Percentiles rank a stretch among this genome's conserved stretches.
Evolutionary conservation across 345 rosid species (phyloP).

Genomic region (Mangifera indica): DNA sequence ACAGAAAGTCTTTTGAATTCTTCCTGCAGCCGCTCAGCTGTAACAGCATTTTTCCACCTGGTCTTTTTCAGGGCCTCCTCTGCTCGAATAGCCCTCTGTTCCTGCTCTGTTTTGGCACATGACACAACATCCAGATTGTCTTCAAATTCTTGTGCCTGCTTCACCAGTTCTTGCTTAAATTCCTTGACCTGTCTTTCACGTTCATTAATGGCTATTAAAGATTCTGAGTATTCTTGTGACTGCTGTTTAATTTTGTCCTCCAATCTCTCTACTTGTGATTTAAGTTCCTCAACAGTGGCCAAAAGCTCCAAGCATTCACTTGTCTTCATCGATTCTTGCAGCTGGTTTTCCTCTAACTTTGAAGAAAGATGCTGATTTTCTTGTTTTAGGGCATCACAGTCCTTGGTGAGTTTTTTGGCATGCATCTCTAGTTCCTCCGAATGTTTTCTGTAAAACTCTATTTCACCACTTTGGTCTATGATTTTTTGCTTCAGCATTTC

Average conservation of each 20-base stretch:
- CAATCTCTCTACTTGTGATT: slow-evolving; percentile 51
- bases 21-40: slow-evolving; percentile 87
- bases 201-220: slow-evolving; percentile 55
- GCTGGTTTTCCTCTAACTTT: slow-evolving; percentile 50
- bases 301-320: slow-evolving; percentile 38
- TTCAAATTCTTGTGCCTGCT: slow-evolving; percentile 60
- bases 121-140: slow-evolving; percentile 65
- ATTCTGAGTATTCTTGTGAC: slow-evolving; percentile 60
- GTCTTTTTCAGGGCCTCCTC: slow-evolving; percentile 78
- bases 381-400: slow-evolving; percentile 61
- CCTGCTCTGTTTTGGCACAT: slow-evolving; percentile 59
- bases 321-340: slow-evolving; percentile 41
- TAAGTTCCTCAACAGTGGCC: slow-evolving; percentile 44
- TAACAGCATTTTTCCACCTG: slow-evolving; percentile 69
- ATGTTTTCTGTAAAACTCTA: slow-evolving; percentile 58
- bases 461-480: slow-evolving; percentile 52
- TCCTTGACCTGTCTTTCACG: slow-evolving; percentile 62
- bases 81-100: slow-evolving; percentile 83
- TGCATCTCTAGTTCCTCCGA: slow-evolving; percentile 71
- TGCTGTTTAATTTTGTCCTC: slow-evolving; percentile 71
- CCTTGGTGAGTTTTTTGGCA: slow-evolving; percentile 62
- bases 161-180: slow-evolving; percentile 60
- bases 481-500: slow-evolving; percentile 53
- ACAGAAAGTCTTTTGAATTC: slow-evolving; percentile 69
- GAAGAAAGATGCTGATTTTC: slow-evolving; percentile 48